These are phyloP conservation scores for Blastomyces parvus DNA, from an alignment of 2,329 filamentous ascomycete genomes.

Conservation along the genomic window DNA sequence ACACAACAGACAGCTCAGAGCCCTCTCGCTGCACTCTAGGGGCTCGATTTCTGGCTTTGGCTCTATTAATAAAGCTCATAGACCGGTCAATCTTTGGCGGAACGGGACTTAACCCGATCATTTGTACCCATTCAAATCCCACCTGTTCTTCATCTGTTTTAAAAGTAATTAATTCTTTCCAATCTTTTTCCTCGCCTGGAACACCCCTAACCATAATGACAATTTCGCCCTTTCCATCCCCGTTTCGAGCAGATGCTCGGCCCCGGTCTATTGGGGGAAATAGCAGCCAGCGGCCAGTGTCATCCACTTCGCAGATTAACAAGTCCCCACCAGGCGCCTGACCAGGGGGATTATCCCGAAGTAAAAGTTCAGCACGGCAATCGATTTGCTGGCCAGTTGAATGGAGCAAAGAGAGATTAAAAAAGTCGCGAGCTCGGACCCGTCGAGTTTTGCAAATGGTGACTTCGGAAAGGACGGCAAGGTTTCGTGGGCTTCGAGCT, in stretches of 20 bases:
- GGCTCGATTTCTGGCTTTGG: slow-evolving; percentile 28
- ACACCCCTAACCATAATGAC: slow-evolving; percentile 77
- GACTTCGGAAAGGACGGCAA: slow-evolving; percentile 61
- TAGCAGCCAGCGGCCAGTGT: slow-evolving; percentile 67
- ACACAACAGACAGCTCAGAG: slow-evolving; percentile 20
- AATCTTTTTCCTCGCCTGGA: slow-evolving; percentile 53
- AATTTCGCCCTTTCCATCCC: slow-evolving; percentile 62
- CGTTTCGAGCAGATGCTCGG: slow-evolving; percentile 68
- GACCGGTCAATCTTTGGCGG: slow-evolving; percentile 50
- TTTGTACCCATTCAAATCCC: slow-evolving; percentile 75
- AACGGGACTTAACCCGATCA: slow-evolving; percentile 60
- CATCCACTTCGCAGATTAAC: slow-evolving; percentile 84
- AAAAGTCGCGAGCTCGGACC: slow-evolving; percentile 82
- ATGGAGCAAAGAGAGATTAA: slow-evolving; percentile 74
- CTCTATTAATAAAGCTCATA: slow-evolving; percentile 43
- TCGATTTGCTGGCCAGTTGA: slow-evolving; percentile 84
- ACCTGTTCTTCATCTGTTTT: slow-evolving; percentile 66
- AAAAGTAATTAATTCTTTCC: slow-evolving; percentile 78
- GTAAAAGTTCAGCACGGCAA: slow-evolving; percentile 77
- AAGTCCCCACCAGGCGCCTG: slow-evolving; percentile 65
- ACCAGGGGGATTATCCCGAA: slow-evolving; percentile 67
- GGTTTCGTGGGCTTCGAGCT: slow-evolving; percentile 65
- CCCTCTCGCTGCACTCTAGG: slow-evolving; percentile 9
- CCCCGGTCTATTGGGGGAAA: slow-evolving; percentile 76
- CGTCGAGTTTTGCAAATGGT: slow-evolving; percentile 66